phyloP scores from a whole-genome alignment of 2,329 filamentous ascomycete genomes.

The Fusarium temperatum region DNA sequence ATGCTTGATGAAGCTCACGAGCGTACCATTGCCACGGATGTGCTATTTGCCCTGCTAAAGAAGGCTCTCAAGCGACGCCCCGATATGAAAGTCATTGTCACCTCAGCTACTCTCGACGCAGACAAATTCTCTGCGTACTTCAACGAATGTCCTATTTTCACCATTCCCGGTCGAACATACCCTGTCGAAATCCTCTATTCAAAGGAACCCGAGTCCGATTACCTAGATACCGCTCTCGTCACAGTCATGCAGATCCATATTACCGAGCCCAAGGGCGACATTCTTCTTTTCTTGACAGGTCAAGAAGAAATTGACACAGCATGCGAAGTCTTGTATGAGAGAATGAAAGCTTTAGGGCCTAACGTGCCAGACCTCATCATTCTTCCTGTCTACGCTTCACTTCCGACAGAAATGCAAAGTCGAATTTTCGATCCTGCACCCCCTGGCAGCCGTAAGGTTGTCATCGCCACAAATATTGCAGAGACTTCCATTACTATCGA shows the following conservation, averaged over 20 bases:
- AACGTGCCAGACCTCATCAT: conserved; percentile 92
- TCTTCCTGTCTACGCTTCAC: conserved; percentile 92
- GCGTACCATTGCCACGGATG: conserved; percentile 93
- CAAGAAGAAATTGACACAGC: conserved; percentile 98
- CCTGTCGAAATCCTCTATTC: conserved; percentile 97
- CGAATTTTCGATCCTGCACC: conserved; percentile 95
- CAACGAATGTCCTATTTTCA: conserved; percentile 94
- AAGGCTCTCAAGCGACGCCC: conserved; percentile 87
- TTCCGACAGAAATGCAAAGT: conserved; percentile 93
- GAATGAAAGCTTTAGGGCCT: conserved; percentile 94
- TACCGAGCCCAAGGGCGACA: conserved; percentile 90
- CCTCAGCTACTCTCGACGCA: conserved; percentile 93
- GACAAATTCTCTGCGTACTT: conserved; percentile 99
- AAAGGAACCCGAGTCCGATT: conserved; percentile 93
- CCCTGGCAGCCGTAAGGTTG: conserved; percentile 85
- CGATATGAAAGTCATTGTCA: conserved; percentile 95
- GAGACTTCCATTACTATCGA: conserved; percentile 99
- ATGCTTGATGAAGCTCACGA: conserved; percentile 99
- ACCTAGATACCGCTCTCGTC: conserved; percentile 90
- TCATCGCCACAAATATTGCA: conserved; percentile 98
- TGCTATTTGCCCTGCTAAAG: conserved; percentile 92
- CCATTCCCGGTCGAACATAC: conserved; percentile 92
- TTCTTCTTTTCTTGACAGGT: conserved; percentile 95
- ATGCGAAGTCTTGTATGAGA: conserved; percentile 90
- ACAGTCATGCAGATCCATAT: conserved; percentile 99